These are phyloP conservation scores for Penicillium crustosum DNA, from an alignment of 2,329 filamentous ascomycete genomes.

Conservation along the genomic window DNA sequence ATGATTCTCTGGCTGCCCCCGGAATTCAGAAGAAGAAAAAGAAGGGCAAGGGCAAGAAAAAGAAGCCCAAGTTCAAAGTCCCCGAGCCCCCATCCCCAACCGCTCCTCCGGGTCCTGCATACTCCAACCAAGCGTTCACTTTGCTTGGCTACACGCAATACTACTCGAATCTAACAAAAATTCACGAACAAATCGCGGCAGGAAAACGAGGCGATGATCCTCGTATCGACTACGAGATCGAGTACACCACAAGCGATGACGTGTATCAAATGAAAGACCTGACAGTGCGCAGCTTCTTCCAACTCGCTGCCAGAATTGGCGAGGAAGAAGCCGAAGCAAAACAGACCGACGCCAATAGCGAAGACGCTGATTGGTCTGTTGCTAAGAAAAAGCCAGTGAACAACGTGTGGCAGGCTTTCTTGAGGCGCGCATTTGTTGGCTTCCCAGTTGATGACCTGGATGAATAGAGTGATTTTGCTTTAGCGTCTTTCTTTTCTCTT, in stretches of 20 bases:
- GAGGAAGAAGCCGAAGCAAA: constrained; percentile 34
- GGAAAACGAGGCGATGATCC: constrained; percentile 58
- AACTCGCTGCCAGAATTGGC: constrained; percentile 77
- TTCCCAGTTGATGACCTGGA: constrained; percentile 67
- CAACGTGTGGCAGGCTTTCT: constrained; percentile 74
- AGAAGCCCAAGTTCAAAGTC: constrained; percentile 60
- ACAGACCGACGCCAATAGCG: constrained; percentile 13
- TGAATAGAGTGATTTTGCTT: constrained; percentile 17
- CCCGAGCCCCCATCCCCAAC: constrained; percentile 72
- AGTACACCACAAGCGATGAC: constrained; percentile 81
- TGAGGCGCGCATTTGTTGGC: constrained; percentile 75
- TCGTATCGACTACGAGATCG: constrained; percentile 71
- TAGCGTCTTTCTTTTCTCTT: constrained; percentile 11
- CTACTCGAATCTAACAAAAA: constrained; percentile 86
- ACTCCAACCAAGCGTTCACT: constrained; percentile 79
- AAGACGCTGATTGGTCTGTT: constrained; percentile 26
- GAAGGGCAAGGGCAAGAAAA: constrained; percentile 50
- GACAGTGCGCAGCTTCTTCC: constrained; percentile 77
- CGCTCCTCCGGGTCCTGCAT: constrained; percentile 79
- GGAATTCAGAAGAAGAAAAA: constrained; percentile 37
- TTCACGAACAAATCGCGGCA: constrained; percentile 69
- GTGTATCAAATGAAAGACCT: constrained; percentile 76
- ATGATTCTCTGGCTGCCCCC: background rate
- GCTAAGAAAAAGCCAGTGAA: constrained; percentile 46
- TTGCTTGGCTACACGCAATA: constrained; percentile 83